These are phyloP conservation scores for Thalassia testudinum DNA, from an alignment of 116 monocot genomes.

Conservation along the genomic window DNA sequence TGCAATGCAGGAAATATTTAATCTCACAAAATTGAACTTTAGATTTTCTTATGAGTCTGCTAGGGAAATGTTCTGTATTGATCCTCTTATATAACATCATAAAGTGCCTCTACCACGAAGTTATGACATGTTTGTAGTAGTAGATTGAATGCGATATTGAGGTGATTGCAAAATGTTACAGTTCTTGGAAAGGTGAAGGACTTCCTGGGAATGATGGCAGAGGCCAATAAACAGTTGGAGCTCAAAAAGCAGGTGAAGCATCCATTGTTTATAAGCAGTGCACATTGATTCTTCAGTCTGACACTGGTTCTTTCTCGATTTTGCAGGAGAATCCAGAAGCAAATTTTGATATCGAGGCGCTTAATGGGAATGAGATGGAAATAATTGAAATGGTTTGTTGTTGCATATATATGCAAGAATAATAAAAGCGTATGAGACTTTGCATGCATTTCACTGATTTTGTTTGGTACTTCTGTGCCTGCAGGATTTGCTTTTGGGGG, in stretches of 20 bases:
- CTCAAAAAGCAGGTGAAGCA: conserved; percentile 6
- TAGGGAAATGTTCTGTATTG: too few species aligned
- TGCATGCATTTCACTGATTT: not conserved
- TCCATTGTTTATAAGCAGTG: not conserved
- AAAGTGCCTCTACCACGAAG: too few species aligned
- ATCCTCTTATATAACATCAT: too few species aligned
- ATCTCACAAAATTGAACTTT: too few species aligned
- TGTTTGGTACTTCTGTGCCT: not conserved
- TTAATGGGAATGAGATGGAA: conserved; percentile 42
- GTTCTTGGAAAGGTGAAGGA: conserved; percentile 39
- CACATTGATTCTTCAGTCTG: not conserved
- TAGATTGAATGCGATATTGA: too few species aligned
- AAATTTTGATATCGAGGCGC: conserved; percentile 49
- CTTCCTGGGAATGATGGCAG: conserved; percentile 31
- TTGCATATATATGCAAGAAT: not conserved
- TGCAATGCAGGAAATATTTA: too few species aligned
- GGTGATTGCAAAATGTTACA: conserved; percentile 1
- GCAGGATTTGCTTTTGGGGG: conserved; percentile 82
- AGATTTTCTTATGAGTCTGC: too few species aligned
- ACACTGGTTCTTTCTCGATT: not conserved
- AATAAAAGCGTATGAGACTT: not conserved
- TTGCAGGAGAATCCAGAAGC: conserved; percentile 5
- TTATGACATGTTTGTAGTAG: too few species aligned
- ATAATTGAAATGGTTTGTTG: conserved; percentile 52
- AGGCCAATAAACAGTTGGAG: conserved; percentile 33